phyloP scores from a whole-genome alignment of 139 green algal genomes.

The Picochlorum sp. region DNA sequence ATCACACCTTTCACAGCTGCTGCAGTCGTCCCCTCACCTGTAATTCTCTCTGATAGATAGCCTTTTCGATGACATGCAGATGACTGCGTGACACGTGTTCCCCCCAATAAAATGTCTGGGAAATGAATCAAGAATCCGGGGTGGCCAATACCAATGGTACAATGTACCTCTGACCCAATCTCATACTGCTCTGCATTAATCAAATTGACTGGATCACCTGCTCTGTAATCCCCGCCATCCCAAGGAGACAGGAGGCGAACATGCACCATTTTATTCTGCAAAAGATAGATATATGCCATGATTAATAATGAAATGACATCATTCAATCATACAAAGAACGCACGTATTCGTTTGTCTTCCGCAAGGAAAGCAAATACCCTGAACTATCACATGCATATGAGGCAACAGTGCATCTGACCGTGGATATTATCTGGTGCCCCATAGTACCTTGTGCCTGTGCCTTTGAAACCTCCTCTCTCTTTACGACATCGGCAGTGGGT shows the following conservation, averaged over 20 bases:
- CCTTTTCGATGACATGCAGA: not conserved
- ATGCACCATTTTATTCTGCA: conserved; percentile 19
- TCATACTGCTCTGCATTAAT: conserved; percentile 19
- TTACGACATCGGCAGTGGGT: not conserved
- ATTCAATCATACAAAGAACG: not conserved
- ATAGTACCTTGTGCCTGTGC: too few relatives aligned
- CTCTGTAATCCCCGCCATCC: not conserved
- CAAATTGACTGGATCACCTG: conserved; percentile 52
- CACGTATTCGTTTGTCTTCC: not conserved
- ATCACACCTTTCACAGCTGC: conserved; percentile 16
- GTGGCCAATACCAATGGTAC: not conserved
- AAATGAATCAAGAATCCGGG: conserved; percentile 57
- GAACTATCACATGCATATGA: too few relatives aligned
- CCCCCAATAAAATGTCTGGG: conserved; percentile 61
- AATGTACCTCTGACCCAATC: conserved; percentile 17
- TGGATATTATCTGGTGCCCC: too few relatives aligned
- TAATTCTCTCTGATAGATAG: conserved; percentile 26
- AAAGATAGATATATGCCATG: not conserved
- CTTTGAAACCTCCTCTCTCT: too few relatives aligned
- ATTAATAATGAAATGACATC: not conserved
- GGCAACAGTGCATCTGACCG: too few relatives aligned
- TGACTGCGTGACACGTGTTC: conserved; percentile 2
- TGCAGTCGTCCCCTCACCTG: conserved; percentile 19
- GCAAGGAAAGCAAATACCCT: too few relatives aligned
- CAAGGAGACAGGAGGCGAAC: conserved; percentile 26